phyloP scores from a whole-genome alignment of 345 rosid species.

The Microcos paniculata region DNA sequence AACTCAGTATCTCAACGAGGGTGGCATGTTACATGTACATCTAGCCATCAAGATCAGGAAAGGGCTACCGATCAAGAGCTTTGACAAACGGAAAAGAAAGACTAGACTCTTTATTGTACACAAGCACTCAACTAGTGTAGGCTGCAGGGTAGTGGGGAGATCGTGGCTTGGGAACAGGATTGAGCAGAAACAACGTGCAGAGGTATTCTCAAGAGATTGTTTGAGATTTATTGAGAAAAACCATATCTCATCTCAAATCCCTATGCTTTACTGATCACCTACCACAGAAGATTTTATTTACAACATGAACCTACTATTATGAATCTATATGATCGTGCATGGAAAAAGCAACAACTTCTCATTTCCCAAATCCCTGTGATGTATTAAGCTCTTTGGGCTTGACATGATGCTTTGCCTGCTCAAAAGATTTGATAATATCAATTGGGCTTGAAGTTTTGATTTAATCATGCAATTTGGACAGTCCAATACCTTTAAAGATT shows the following conservation, averaged over 20 bases:
- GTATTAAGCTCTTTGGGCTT: neutral
- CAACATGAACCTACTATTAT: neutral
- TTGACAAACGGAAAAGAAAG: too few relatives aligned
- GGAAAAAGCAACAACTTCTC: neutral
- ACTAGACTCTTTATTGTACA: neutral
- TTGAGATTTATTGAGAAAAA: neutral
- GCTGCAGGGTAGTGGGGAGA: neutral
- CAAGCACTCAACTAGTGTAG: neutral
- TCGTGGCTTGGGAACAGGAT: neutral
- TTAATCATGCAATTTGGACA: neutral
- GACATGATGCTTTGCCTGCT: neutral
- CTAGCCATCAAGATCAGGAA: too few relatives aligned
- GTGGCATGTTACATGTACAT: too few relatives aligned
- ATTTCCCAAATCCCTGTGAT: neutral
- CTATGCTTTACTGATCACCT: neutral
- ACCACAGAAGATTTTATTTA: neutral
- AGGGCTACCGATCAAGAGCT: too few relatives aligned
- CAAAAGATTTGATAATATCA: neutral
- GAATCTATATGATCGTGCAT: neutral
- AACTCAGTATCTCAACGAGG: too few relatives aligned
- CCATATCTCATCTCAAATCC: neutral
- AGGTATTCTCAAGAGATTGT: neutral
- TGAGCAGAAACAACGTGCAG: neutral
- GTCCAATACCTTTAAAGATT: neutral
- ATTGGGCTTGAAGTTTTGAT: neutral